These are phyloP conservation scores for Pisolithus sp. DNA, from an alignment of 768 basidiomycete species.

Conservation along the genomic window DNA sequence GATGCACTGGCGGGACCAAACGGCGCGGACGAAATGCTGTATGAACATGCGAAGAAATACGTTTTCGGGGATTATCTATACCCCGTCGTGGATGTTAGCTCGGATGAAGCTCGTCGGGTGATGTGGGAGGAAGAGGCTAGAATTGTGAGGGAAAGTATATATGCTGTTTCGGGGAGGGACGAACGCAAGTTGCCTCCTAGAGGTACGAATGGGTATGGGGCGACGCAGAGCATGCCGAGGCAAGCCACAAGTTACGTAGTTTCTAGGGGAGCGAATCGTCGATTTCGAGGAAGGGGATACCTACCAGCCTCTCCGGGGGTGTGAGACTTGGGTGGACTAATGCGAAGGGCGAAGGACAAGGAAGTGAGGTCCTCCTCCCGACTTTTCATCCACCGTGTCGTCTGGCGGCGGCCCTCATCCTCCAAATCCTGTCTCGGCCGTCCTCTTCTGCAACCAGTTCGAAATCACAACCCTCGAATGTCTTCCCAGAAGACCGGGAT, in stretches of 20 bases:
- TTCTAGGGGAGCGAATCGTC: slow-evolving; percentile 3
- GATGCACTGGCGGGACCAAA: slow-evolving; percentile 41
- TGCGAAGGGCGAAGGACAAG: background rate
- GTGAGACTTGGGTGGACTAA: slow-evolving; percentile 45
- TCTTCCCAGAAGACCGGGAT: slow-evolving; percentile 7
- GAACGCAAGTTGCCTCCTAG: background rate
- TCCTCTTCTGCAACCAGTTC: background rate
- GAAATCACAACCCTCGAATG: slow-evolving; percentile 6
- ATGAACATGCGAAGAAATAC: slow-evolving; percentile 66
- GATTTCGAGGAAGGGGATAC: slow-evolving; percentile 2
- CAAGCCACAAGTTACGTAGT: slow-evolving; percentile 3
- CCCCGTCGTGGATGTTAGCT: slow-evolving; percentile 83
- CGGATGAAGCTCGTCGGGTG: slow-evolving; percentile 31
- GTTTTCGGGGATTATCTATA: slow-evolving; percentile 91
- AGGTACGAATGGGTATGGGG: slow-evolving; percentile 17
- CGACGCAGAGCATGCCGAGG: slow-evolving; percentile 16
- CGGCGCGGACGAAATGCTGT: slow-evolving; percentile 70
- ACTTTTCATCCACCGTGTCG: slow-evolving; percentile 1
- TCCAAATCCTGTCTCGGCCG: background rate
- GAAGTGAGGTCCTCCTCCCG: background rate
- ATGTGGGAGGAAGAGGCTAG: slow-evolving; percentile 28
- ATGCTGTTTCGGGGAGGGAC: slow-evolving; percentile 4
- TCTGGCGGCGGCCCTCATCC: background rate
- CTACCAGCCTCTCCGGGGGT: slow-evolving; percentile 28
- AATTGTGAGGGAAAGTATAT: slow-evolving; percentile 21